Percentiles rank a stretch among this genome's conserved stretches.
These are phyloP conservation scores for Leccinum solheimii DNA, from an alignment of 1,284 basidiomycete genomes.

Conservation along the genomic window DNA sequence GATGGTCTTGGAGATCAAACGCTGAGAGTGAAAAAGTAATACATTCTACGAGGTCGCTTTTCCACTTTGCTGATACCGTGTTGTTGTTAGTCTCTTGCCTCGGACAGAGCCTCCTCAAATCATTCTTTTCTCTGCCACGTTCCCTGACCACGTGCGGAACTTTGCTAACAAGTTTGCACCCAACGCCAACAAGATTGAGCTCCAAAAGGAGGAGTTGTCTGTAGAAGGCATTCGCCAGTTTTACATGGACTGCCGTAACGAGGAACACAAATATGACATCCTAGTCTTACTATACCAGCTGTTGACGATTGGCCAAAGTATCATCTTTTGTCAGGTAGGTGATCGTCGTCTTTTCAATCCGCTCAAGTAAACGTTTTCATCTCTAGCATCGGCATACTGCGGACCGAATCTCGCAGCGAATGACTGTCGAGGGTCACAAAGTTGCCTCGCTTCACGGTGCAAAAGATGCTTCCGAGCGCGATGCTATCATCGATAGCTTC, in stretches of 20 bases:
- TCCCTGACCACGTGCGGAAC: constrained; percentile 88
- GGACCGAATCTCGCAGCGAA: constrained; percentile 88
- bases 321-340: constrained; percentile 91
- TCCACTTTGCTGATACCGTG: constrained; percentile 9
- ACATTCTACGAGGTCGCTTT: not conserved
- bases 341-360: not conserved
- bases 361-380: not conserved
- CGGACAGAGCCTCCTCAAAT: constrained; percentile 68
- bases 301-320: constrained; percentile 94
- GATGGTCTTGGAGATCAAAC: constrained; percentile 98
- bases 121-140: constrained; percentile 97
- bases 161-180: constrained; percentile 95
- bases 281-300: constrained; percentile 89
- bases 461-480: constrained; percentile 87
- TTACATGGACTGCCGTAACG: constrained; percentile 92
- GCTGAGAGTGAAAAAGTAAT: constrained; percentile 85
- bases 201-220: constrained; percentile 92
- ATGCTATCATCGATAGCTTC: constrained; percentile 93
- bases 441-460: constrained; percentile 96
- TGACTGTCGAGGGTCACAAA: constrained; percentile 93
- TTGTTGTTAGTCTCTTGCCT: constrained; percentile 59
- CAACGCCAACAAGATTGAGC: constrained; percentile 93
- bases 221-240: constrained; percentile 97
- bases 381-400: constrained; percentile 84
- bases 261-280: constrained; percentile 95